These are phyloP conservation scores for Vitis hybrid DNA, from an alignment of 177 flowering plant species.

Conservation along the genomic window DNA sequence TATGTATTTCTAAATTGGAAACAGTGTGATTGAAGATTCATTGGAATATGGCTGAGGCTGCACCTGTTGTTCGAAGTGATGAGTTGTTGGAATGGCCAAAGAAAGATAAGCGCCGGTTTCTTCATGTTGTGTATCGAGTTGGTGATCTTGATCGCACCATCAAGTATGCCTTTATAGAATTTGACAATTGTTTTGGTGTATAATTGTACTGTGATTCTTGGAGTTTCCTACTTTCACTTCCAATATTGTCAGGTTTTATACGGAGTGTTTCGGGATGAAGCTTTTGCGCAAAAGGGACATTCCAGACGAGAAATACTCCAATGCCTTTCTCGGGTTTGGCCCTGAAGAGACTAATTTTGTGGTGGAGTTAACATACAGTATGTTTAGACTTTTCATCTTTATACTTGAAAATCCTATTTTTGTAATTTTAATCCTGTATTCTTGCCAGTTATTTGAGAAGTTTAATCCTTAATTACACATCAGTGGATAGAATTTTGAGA, in stretches of 20 bases:
- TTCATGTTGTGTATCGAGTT: constrained; percentile 88
- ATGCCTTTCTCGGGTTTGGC: constrained; percentile 99
- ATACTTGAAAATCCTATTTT: background rate
- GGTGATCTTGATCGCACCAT: constrained; percentile 87
- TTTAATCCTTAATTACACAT: background rate
- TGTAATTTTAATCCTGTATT: background rate
- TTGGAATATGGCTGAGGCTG: constrained; percentile 48
- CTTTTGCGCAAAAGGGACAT: constrained; percentile 86
- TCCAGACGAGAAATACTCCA: constrained; percentile 94
- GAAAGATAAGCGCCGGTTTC: constrained; percentile 72
- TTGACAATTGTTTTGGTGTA: background rate
- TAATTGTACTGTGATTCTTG: background rate
- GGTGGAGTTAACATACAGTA: constrained; percentile 93
- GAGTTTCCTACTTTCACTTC: background rate
- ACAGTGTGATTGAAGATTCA: constrained; percentile 6
- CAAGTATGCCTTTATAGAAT: constrained; percentile 38
- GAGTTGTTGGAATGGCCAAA: constrained; percentile 73
- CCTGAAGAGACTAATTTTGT: constrained; percentile 85
- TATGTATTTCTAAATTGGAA: background rate
- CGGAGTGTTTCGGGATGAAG: constrained; percentile 92
- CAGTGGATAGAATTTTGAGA: no score
- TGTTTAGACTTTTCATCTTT: constrained; percentile 14
- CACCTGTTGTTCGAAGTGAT: constrained; percentile 22
- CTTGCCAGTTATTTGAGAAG: background rate
- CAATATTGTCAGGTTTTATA: constrained; percentile 65